Base-by-base conservation (phyloP, 176 grass and related monocot species). In the Dactylis glomerata region DNA sequence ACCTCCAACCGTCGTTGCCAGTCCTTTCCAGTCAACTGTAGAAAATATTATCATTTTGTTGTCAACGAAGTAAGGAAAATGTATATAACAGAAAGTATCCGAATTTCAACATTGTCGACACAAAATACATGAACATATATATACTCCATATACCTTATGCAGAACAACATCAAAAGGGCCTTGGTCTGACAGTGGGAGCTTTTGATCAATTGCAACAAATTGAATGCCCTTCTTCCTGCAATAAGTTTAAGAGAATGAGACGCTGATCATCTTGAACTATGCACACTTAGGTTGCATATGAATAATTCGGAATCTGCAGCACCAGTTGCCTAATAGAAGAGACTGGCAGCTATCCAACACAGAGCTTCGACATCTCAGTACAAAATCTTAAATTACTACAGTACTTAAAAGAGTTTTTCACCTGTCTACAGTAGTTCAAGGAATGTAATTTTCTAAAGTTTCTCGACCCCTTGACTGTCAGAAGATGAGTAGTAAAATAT, bases 151-250 rank as follows among this genome's bases (percentile, higher is more conserved):
- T 61, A 36, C 96, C 96, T 99, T 99, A 75, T 99, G 96, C 77
- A 99, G 86, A 89, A 99, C 80, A 82, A 99, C 86, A 65, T 99
- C 93, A 85, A 99, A 99, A 80, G 96, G 96, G 37, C 96, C 96
- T 99, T 99, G 96, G 47, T 99, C 90, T 32, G 89, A 87, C 54
- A 99, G 79, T 22, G 93, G 84, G 2, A 79, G 81, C 51, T 83
- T 92, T 19, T 89, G 88, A 86, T 99, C 96, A 79, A 99, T 96
- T 77, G 91, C 80, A 79, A 99, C 93, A 89, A 99, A 99, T 15
- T 81, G 68, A 89, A 99, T 96, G 65, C 96, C 96, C 57, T 96
- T 96, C 84, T 92, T 99, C 83, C 96, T 99, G 93, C 80, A 83
- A 31, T 22, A 76, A 4, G 4, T 91, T 83, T 84, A 33, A 41